Base-by-base conservation (phyloP, 2,329 filamentous ascomycete species). In the Boeremia exigua region DNA sequence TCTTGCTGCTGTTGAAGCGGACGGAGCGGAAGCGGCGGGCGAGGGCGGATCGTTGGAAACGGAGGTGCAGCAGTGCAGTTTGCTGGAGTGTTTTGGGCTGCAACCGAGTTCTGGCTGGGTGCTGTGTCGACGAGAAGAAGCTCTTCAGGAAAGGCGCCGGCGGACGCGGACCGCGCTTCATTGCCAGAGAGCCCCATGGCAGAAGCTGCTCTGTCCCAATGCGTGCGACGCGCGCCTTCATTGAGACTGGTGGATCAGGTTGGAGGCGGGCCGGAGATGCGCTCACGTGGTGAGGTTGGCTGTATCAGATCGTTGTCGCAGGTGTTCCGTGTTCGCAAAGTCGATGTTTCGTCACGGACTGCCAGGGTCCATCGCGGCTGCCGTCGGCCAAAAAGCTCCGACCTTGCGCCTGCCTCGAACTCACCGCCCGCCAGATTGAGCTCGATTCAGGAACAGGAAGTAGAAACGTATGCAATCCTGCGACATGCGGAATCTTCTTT, bases 1-100 rank as follows among this genome's bases (percentile, higher is more conserved):
- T 15, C 39, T 65, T 69, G 61, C 65, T 63, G 63, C 73, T 74
- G 39, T 77, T 76, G 65, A 71, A 71, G 58, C 78, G 77, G 33
- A 69, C 46, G n/a, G 62, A 66, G 27, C 70, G 70, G 65, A 70
- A 59, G 57, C 61, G 69, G 49, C 68, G 69, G 52, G 58, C 50
- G 43, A 70, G 57, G 32, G 56, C 51, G 6, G 64, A 61, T 25
- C 61, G 66, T 43, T 65, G 58, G 28, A 52, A 59, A 40, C 66
- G 68, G 25, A 61, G 46, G 30, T 58, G 52, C 14, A 59, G 42
- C 43, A 65, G 52, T 12, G 61, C 56, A 28, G 47, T 60, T 8
- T 59, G 65, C 17, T 65, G 51, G 7, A 66, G 38, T 9, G 44
- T 45, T 27, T 17, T 60, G 5, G 47, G 36, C n/a, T 46, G 50